Base-by-base conservation (phyloP, 1,284 basidiomycete species). In the Bondarzewia mesenterica region DNA sequence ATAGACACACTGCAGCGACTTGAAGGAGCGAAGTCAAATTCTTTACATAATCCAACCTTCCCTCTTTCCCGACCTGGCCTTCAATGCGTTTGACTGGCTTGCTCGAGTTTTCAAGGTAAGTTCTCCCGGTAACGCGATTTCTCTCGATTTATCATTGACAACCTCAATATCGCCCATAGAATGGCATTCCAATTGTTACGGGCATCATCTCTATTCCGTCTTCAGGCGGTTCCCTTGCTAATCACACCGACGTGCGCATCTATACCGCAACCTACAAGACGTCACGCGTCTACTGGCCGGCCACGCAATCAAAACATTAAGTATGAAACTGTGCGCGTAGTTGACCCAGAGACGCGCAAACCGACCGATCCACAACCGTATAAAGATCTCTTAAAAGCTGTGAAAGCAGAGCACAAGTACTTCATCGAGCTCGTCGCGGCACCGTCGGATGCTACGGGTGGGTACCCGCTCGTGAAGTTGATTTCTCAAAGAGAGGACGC, bases 351-450 rank as follows among this genome's bases (percentile, higher is more conserved):
- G 43, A 75, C 72, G n/a, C 65, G 68, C 14, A 66, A 63, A 15
- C 70, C 77, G 8, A 61, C 60, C 0, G 52, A 57, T 0, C 67
- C 70, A 1, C 62, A 59, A 5, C 57, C 57, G 15, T 59, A 77
- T 25, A 15, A 53, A 42, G 55, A 62, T n/a, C 53, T 81, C 41
- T 60, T 82, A 60, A 26, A 41, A 42, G 12, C 50, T 51, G 12
- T 25, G 38, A 42, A 48, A 35, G 25, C 47, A 23, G 4, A 42
- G 39, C 39, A 26, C 25, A 18, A 69, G 42, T 74, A 71, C 58
- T 47, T 47, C 46, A 61, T 84, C 47, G 74, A 80, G 57, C 72
- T 85, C 42, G 71, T 83, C 35, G 55, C 62, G 6, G 54, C 62
- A 0, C 55, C 60, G 0, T 75, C 78, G 0, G 54, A 64, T 2